phyloP scores from a whole-genome alignment of 306 rosid species.

The Trifolium pratense region DNA sequence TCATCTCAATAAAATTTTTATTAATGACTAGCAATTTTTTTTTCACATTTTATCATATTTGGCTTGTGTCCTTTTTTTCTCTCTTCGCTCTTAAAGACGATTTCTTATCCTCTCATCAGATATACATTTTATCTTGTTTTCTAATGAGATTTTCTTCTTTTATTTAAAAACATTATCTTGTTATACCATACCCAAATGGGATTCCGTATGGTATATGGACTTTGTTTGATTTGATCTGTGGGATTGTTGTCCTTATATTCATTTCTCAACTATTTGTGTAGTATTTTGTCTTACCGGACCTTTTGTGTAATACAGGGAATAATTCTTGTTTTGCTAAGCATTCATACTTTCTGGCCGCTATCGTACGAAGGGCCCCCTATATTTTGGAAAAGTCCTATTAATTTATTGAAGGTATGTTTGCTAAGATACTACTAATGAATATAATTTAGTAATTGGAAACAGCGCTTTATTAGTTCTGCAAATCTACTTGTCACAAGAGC shows the following conservation, averaged over 20 bases:
- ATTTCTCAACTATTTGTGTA: conserved; percentile 32
- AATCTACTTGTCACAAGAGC: no score
- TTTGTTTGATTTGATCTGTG: conserved; percentile 32
- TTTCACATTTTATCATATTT: conserved; percentile 18
- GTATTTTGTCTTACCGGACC: conserved; percentile 26
- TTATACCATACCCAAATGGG: conserved; percentile 18
- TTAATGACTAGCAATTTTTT: conserved; percentile 16
- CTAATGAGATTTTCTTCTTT: conserved; percentile 20
- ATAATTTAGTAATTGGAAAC: no score
- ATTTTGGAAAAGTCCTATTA: conserved; percentile 67
- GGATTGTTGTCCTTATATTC: conserved; percentile 25
- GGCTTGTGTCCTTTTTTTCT: background rate
- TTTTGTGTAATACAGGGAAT: conserved; percentile 64
- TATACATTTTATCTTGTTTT: conserved; percentile 21
- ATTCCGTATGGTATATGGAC: conserved; percentile 2
- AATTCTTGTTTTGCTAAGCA: conserved; percentile 59
- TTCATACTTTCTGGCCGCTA: conserved; percentile 80
- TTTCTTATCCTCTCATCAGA: conserved; percentile 22
- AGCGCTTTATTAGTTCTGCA: no score
- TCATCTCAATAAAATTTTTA: conserved; percentile 6
- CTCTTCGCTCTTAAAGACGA: conserved; percentile 6
- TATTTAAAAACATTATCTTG: background rate
- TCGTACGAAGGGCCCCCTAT: conserved; percentile 71
- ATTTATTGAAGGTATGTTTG: conserved; percentile 73
- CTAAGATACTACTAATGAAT: conserved; percentile 24